Percentiles rank a stretch among this genome's conserved stretches.
These are phyloP conservation scores for Claviceps cyperi DNA, from an alignment of 2,329 filamentous ascomycete genomes.

Conservation along the genomic window DNA sequence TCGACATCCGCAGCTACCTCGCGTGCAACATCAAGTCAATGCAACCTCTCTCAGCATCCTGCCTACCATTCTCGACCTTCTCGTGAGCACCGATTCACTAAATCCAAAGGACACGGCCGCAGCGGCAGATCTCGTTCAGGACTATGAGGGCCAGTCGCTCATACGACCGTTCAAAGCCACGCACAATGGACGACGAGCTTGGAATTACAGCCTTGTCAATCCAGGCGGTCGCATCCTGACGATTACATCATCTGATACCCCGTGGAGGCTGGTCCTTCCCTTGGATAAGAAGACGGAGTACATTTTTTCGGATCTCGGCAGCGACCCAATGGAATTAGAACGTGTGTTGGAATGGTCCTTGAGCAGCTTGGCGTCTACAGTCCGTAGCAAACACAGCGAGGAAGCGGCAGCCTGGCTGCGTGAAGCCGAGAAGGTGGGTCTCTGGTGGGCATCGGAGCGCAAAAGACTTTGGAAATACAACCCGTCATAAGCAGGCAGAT, in stretches of 20 bases:
- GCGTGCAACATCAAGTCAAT: constrained; percentile 13
- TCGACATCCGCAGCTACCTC: constrained; percentile 18
- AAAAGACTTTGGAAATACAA: constrained; percentile 7
- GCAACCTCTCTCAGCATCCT: constrained; percentile 20
- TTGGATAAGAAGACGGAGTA: constrained; percentile 16
- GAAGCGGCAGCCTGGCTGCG: constrained; percentile 15
- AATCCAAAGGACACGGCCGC: constrained; percentile 12
- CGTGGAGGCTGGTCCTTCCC: constrained; percentile 16
- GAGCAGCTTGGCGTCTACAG: constrained; percentile 4
- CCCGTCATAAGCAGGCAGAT: neutral
- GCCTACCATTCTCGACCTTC: constrained; percentile 21
- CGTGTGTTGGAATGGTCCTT: constrained; percentile 9
- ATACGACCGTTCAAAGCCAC: constrained; percentile 14
- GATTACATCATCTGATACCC: constrained; percentile 12
- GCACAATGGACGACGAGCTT: constrained; percentile 11
- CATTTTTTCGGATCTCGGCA: constrained; percentile 14
- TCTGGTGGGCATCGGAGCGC: constrained; percentile 18
- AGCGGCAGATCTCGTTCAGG: constrained; percentile 16
- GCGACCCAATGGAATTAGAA: constrained; percentile 15
- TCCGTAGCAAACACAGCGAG: constrained; percentile 8
- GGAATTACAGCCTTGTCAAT: constrained; percentile 20
- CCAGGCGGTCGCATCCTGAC: constrained; percentile 17
- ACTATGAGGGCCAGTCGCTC: constrained; percentile 22
- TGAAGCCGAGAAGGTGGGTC: constrained; percentile 16
- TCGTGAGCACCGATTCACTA: constrained; percentile 19